A percentile compares a stretch with the other conserved stretches of the same genome.
These are phyloP conservation scores for Penicillium sp. DNA, from an alignment of 2,329 filamentous ascomycete species.

Conservation along the genomic window DNA sequence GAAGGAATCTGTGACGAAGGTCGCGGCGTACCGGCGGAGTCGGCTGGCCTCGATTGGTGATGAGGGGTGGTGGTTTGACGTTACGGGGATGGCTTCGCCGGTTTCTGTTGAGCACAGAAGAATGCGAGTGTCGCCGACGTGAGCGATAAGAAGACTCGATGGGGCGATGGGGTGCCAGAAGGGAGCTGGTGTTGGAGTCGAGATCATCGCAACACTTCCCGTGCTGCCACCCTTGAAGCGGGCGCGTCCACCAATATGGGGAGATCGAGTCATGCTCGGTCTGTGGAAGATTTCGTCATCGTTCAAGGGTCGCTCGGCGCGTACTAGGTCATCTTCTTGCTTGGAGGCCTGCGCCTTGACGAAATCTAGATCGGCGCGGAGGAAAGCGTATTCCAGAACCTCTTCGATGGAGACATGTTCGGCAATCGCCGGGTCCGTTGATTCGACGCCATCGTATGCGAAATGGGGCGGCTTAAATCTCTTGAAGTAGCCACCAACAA, in stretches of 20 bases:
- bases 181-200: conserved; percentile 84
- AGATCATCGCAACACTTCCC: conserved; percentile 84
- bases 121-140: conserved; percentile 91
- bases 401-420: conserved; percentile 47
- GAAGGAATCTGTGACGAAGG: conserved; percentile 93
- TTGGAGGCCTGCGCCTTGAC: conserved; percentile 85
- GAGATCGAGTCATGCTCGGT: conserved; percentile 50
- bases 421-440: conserved; percentile 29
- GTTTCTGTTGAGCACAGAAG: conserved; percentile 85
- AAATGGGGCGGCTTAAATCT: conserved; percentile 86
- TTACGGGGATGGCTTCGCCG: conserved; percentile 77
- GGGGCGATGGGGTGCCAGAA: conserved; percentile 93
- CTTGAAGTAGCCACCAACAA: conserved; percentile 91
- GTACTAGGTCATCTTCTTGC: conserved; percentile 68
- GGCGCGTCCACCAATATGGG: conserved; percentile 68
- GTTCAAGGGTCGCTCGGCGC: conserved; percentile 78
- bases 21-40: conserved; percentile 80
- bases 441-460: conserved; percentile 43
- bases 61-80: conserved; percentile 90
- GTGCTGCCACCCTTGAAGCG: conserved; percentile 95
- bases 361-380: conserved; percentile 93
- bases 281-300: conserved; percentile 78
- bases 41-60: conserved; percentile 80
- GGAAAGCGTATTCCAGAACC: conserved; percentile 85
- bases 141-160: conserved; percentile 80